These are phyloP conservation scores for Papiliotrema laurentii DNA, from an alignment of 1,284 basidiomycete genomes.

Conservation along the genomic window DNA sequence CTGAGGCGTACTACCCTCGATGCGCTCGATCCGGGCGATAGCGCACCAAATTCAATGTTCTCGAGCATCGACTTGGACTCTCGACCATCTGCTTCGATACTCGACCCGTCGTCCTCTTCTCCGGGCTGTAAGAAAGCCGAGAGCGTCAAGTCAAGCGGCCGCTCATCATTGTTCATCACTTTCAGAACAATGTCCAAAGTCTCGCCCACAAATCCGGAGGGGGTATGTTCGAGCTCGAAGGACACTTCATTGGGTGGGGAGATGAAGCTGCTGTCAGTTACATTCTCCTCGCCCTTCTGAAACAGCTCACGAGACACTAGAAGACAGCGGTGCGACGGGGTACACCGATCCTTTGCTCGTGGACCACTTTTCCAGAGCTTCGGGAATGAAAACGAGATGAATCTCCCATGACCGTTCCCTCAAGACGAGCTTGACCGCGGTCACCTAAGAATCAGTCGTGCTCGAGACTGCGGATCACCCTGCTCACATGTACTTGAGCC, in stretches of 20 bases:
- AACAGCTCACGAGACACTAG: slow-evolving; percentile 5
- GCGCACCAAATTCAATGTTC: slow-evolving; percentile 21
- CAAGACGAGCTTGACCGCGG: slow-evolving; percentile 21
- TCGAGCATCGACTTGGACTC: slow-evolving; percentile 18
- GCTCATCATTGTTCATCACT: slow-evolving; percentile 64
- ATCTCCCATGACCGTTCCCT: slow-evolving; percentile 33
- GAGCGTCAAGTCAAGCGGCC: slow-evolving; percentile 61
- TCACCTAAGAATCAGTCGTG: slow-evolving; percentile 14
- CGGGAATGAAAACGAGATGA: slow-evolving; percentile 18
- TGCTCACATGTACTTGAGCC: slow-evolving; percentile 21
- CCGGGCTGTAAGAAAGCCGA: slow-evolving; percentile 70
- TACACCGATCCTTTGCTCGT: slow-evolving; percentile 9
- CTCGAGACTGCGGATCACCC: neutral
- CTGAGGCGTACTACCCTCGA: slow-evolving; percentile 15
- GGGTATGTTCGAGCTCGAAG: slow-evolving; percentile 56
- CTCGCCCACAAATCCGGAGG: slow-evolving; percentile 72
- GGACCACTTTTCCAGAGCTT: slow-evolving; percentile 18
- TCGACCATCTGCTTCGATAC: slow-evolving; percentile 13
- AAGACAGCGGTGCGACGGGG: slow-evolving; percentile 16
- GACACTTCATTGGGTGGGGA: slow-evolving; percentile 60
- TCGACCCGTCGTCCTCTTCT: slow-evolving; percentile 63
- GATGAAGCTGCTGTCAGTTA: slow-evolving; percentile 53
- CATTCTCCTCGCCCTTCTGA: neutral
- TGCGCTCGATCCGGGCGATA: slow-evolving; percentile 12
- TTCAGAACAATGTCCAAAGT: slow-evolving; percentile 64